Evolutionary conservation across 2,329 filamentous ascomycete genomes (phyloP).

Genomic region (Fusarium piperis): DNA sequence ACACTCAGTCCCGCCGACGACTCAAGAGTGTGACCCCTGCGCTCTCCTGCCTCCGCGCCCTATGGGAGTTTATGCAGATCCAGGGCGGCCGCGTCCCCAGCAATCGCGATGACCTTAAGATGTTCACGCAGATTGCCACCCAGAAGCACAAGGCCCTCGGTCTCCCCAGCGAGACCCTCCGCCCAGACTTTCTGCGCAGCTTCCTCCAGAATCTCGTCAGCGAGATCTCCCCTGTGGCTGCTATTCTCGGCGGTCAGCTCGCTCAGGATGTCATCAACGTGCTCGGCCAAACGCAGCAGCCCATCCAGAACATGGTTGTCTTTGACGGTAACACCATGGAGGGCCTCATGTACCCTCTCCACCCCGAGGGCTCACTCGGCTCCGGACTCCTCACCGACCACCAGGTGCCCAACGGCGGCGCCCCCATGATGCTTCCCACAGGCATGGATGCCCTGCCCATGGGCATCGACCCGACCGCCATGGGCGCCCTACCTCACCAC

Average conservation of each 20-base stretch:
- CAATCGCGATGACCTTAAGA: constrained; percentile 72
- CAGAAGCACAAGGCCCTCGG: constrained; percentile 80
- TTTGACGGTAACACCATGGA: constrained; percentile 88
- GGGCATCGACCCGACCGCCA: constrained; percentile 34
- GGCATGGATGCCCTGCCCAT: constrained; percentile 39
- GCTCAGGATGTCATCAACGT: constrained; percentile 99
- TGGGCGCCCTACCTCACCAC: constrained; percentile 39
- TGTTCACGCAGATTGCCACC: constrained; percentile 81
- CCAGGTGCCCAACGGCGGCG: constrained; percentile 36
- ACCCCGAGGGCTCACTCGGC: constrained; percentile 71
- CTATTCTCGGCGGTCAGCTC: constrained; percentile 88
- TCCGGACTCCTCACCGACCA: constrained; percentile 54
- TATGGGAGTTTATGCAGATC: constrained; percentile 81
- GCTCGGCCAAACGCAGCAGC: constrained; percentile 88
- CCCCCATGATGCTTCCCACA: constrained; percentile 35
- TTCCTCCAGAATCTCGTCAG: constrained; percentile 88
- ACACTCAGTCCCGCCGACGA: constrained; percentile 72
- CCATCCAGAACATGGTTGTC: constrained; percentile 92
- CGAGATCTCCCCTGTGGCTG: constrained; percentile 87
- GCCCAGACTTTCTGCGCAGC: constrained; percentile 77
- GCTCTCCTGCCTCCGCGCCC: constrained; percentile 84
- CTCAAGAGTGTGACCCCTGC: constrained; percentile 82
- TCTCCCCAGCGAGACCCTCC: constrained; percentile 73
- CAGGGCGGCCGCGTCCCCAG: constrained; percentile 64
- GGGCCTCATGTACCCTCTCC: constrained; percentile 82